Percentiles rank a stretch among this genome's conserved stretches.
Conservation (phyloP, 139 green algal species). For the Choricystis sp. region DNA sequence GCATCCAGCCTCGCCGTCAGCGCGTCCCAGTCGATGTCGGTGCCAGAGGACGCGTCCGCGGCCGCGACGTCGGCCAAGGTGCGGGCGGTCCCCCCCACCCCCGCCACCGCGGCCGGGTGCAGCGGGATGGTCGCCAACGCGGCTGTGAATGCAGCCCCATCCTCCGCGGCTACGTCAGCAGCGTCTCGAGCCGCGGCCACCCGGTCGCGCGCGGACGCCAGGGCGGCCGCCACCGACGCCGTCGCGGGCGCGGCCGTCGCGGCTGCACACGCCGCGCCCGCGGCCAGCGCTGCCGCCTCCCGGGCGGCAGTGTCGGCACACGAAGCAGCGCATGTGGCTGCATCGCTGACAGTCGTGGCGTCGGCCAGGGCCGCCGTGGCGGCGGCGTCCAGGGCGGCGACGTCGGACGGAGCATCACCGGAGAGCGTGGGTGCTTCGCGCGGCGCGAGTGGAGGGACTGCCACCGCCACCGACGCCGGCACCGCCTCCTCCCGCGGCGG, state of each 20-base stretch:
- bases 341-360: background rate
- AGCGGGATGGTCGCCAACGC: background rate
- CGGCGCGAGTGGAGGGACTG: background rate
- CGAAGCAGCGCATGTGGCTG: too few species aligned
- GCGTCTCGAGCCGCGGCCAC: background rate
- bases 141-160: too few species aligned
- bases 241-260: background rate
- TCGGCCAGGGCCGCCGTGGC: background rate
- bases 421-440: background rate
- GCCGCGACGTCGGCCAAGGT: background rate
- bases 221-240: background rate
- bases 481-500: slow-evolving; percentile 26
- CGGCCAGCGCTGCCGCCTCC: too few species aligned
- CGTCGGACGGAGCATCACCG: slow-evolving; percentile 9
- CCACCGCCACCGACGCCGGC: slow-evolving; percentile 2
- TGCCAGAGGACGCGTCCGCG: too few species aligned
- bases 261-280: too few species aligned
- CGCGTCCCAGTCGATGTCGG: background rate
- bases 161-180: too few species aligned
- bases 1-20: background rate
- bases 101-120: background rate
- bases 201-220: background rate
- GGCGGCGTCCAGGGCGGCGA: background rate
- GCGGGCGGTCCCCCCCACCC: background rate
- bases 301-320: background rate